Evolutionary conservation across 192 early-diverging fungal species (phyloP), one percentile per base, ranked within the genome.

Genomic region (Linnemannia elongata): DNA sequence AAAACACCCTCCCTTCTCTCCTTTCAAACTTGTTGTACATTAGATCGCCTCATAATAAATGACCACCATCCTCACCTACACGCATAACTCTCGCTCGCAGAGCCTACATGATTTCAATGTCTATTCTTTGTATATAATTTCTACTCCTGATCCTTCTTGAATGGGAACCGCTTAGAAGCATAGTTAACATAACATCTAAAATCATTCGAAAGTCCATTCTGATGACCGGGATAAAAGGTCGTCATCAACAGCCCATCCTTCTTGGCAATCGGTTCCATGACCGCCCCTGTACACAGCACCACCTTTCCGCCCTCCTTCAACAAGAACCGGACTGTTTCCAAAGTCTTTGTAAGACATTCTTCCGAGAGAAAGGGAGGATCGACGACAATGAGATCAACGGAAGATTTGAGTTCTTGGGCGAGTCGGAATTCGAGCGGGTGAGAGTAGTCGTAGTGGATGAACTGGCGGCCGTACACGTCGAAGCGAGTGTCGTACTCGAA

Each of bases 331-430:
- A 92, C 92, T 1, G 94, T 94, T 70, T 93, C 80, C 72, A 93
- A 74, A 1, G 94, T 95, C 87, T 96, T 94, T 66, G 90, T 89
- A 78, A 93, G 89, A 74, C 95, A 97, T 77, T 96, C 95, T 79
- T 94, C 90, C 82, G 91, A 92, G 27, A 97, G 87, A 76, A 97
- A 97, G 38, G 96, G 96, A 9, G 96, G 96, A 82, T 97, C 96
- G 15, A 92, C 94, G 10, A 96, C 88, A 66, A 97, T 91, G 78
- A 93, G 92, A 88, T 95, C 94, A 49, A 96, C 93, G 18, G 89
- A 83, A 63, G 85, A 88, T 74, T 89, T 80, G 39, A 93, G 70
- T 27, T 89, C 88, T 4, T 79, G 70, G 0, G 89, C 85, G 35
- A 89, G 78, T 1, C 82, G 81, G 82, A 94, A 93, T 27, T 88